Evolutionary conservation across 176 grass and related monocot species (phyloP).

Genomic region (Triticum urartu): DNA sequence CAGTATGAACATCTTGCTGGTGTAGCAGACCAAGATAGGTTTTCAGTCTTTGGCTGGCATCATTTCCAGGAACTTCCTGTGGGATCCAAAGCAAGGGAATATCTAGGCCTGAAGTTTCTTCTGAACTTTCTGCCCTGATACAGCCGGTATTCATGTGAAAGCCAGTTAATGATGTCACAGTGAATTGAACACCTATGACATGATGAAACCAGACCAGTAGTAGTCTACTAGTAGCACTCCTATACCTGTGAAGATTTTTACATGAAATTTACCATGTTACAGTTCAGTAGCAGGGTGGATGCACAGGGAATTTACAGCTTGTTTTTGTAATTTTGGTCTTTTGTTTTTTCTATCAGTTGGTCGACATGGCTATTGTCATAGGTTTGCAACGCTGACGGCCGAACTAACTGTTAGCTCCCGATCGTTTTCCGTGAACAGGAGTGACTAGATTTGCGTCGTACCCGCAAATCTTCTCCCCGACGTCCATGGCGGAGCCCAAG

Average conservation of each 20-base stretch:
- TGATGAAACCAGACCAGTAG: not conserved
- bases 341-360: not conserved
- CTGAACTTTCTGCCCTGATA: not conserved
- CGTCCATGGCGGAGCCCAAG: slow-evolving; percentile 46
- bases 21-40: not conserved
- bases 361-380: not conserved
- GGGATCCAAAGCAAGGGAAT: not conserved
- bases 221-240: not conserved
- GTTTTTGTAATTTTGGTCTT: not conserved
- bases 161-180: not conserved
- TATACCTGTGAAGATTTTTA: not conserved
- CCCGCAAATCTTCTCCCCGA: slow-evolving; percentile 48
- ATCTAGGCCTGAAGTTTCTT: not conserved
- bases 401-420: slow-evolving; percentile 6
- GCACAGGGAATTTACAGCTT: not conserved
- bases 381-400: not conserved
- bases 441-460: slow-evolving; percentile 47
- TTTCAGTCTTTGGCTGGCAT: not conserved
- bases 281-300: not conserved
- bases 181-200: not conserved
- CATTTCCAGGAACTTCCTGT: slow-evolving; percentile 3
- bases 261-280: not conserved
- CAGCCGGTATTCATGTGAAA: not conserved
- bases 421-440: slow-evolving; percentile 30
- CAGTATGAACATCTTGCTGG: not conserved